Base-by-base conservation (phyloP, 208 protist species). In the Porcisia deanei region DNA sequence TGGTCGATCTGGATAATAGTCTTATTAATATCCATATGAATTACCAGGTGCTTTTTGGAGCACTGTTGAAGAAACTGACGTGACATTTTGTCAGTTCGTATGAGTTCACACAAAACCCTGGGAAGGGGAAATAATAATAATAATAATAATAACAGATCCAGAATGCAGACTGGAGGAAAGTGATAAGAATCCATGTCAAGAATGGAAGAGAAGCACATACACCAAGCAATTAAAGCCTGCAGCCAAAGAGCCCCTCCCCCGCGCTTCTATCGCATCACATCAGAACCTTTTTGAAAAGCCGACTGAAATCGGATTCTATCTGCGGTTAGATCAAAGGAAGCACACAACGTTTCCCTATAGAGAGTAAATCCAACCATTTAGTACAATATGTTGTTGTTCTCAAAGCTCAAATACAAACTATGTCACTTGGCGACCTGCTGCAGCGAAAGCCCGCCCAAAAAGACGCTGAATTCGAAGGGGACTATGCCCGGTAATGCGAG, bases 1-100 rank as follows among this genome's bases (percentile, higher is more conserved):
- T 80, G 77, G 76, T 97, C 94, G 0, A 93, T 65, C 80, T 95
- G 91, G 64, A 97, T 94, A 69, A 97, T 96, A 20, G 94, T 97
- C 64, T 90, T 92, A 81, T 97, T 97, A 58, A 97, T 93, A 65
- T 97, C 94, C 87, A 97, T 92, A 76, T 97, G 91, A 18, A 97
- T 84, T 6, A 97, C 82, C 18, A 97, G 78, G 63, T 90, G 93
- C 58, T 86, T 87, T 66, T 75, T 82, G 2, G 81, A 76, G 73
- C 87, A 93, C 12, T 57, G n/a, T 43, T 91, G 84, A 12, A 94
- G 80, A 76, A 92, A 82, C 9, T 73, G 59, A 3, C 84, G 80
- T 1, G 86, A 92, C 90, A 93, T 97, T 53, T 22, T 18, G 4
- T 30, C 20, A 67, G 71, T 6, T 66, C 63, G 7, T 22, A 45